A percentile compares a stretch with the other conserved stretches of the same genome.
These are phyloP conservation scores for Trametes coccinea DNA, from an alignment of 768 basidiomycete genomes.

Conservation along the genomic window DNA sequence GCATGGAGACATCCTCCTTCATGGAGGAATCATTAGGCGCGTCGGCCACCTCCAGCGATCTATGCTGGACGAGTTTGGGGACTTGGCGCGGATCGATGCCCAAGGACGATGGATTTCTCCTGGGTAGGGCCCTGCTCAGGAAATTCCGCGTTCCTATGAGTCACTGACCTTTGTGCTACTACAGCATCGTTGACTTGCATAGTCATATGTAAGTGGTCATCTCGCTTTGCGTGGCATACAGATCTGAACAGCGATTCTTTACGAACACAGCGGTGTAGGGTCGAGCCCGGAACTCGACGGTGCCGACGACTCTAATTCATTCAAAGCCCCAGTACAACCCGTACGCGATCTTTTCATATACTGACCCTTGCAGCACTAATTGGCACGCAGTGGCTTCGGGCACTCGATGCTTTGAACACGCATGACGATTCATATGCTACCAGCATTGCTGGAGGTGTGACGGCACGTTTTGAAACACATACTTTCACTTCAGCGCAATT, in stretches of 20 bases:
- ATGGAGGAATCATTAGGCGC: slow-evolving; percentile 64
- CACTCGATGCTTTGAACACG: slow-evolving; percentile 78
- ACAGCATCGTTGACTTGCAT: slow-evolving; percentile 21
- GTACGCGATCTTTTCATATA: neutral
- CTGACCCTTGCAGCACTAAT: neutral
- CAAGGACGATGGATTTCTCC: slow-evolving; percentile 79
- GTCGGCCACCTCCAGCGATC: slow-evolving; percentile 48
- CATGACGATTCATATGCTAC: slow-evolving; percentile 71
- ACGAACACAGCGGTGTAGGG: slow-evolving; percentile 2
- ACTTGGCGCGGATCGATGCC: slow-evolving; percentile 58
- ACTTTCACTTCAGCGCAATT: neutral
- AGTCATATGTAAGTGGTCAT: slow-evolving; percentile 20
- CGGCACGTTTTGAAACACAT: slow-evolving; percentile 29
- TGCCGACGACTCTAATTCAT: slow-evolving; percentile 45
- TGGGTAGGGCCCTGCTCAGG: slow-evolving; percentile 38
- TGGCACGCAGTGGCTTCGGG: slow-evolving; percentile 55
- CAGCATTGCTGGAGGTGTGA: slow-evolving; percentile 79
- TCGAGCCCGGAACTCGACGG: slow-evolving; percentile 32
- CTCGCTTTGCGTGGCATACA: slow-evolving; percentile 34
- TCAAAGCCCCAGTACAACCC: slow-evolving; percentile 36
- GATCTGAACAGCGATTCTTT: neutral
- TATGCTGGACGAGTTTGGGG: slow-evolving; percentile 24
- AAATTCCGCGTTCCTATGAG: no score
- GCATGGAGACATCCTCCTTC: slow-evolving; percentile 65
- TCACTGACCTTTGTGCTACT: neutral